phyloP scores from a whole-genome alignment of 192 early-diverging fungal genomes.

The Podochytrium sp. region DNA sequence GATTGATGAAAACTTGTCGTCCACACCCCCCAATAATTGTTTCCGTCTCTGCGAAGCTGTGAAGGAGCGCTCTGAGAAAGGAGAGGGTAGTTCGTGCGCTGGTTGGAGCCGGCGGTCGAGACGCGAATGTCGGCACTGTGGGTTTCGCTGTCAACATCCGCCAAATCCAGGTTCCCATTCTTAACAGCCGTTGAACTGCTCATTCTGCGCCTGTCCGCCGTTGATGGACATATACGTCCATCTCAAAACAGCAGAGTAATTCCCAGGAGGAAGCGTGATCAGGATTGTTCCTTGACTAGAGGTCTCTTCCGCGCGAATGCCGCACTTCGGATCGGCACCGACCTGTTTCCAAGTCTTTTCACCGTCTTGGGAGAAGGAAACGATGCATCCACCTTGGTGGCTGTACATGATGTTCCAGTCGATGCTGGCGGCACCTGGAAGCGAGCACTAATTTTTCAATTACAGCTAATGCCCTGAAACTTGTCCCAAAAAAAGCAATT shows the following conservation, averaged over 20 bases:
- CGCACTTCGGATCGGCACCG: conserved; percentile 12
- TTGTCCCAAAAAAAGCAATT: neutral
- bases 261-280: conserved; percentile 3
- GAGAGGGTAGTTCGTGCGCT: neutral
- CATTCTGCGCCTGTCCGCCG: neutral
- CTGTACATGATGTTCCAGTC: conserved; percentile 4
- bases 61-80: neutral
- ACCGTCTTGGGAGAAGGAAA: neutral
- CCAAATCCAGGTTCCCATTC: too few species aligned
- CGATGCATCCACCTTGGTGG: conserved; percentile 2
- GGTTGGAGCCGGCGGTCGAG: neutral
- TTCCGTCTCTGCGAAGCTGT: neutral
- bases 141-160: too few species aligned
- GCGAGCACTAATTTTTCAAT: too few species aligned
- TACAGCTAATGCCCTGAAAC: neutral
- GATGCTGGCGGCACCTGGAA: neutral
- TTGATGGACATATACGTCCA: conserved; percentile 20
- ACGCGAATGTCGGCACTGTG: conserved; percentile 7
- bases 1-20: neutral
- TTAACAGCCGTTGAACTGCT: neutral
- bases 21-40: neutral
- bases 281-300: neutral
- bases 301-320: neutral
- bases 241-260: neutral
- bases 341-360: neutral